Base-by-base conservation (phyloP, 192 early-diverging fungal species). In the Entomortierella parvispora region DNA sequence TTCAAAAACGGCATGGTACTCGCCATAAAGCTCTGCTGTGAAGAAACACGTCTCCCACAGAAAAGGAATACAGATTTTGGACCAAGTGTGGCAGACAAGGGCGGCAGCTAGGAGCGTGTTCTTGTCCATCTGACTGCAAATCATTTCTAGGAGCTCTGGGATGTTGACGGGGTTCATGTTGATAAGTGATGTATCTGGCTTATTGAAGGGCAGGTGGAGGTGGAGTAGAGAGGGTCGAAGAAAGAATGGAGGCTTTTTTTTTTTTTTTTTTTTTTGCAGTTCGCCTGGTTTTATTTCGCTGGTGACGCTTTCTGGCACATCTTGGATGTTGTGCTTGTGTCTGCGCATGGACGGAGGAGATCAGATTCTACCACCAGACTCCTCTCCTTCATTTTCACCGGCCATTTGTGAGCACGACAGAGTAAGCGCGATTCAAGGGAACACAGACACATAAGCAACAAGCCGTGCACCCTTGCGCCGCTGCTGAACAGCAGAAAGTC, bases 31-130 rank as follows among this genome's bases (percentile, higher is more conserved):
- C 14, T 77, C 74, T 4, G 74, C 65, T 15, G 65, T 63, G 55
- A 77, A 77, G 8, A 42, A 47, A 25, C 65, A 77, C 4, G 52
- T 61, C 32, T 64, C 49, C 74, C 74, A 77, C 17, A 77, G 55
- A 26, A 77, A 17, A 6, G 48, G 47, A 7, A 15, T 64, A 33
- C 74, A 77, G 18, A 52, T 62, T 0, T 47, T 3, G 28, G 52
- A 52, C 74, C 74, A 77, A 6, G 20, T 5, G 2, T 23, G 48
- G 15, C 22, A 64, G 25, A 77, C 74, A 14, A 34, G 45, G 32
- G 42, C 23, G 3, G 45, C 57, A 0, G 53, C 14, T 15, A 63
- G 40, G 47, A 77, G 74, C 17, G 65, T 52, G 2, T 34, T 23
- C 42, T 32, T 63, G 45, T 77, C 74, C 14, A 77, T 46, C 8